Evolutionary conservation across 129 eudicot species (phyloP), one percentile per base, ranked within the genome.

Genomic region (Saussurea involucrata): DNA sequence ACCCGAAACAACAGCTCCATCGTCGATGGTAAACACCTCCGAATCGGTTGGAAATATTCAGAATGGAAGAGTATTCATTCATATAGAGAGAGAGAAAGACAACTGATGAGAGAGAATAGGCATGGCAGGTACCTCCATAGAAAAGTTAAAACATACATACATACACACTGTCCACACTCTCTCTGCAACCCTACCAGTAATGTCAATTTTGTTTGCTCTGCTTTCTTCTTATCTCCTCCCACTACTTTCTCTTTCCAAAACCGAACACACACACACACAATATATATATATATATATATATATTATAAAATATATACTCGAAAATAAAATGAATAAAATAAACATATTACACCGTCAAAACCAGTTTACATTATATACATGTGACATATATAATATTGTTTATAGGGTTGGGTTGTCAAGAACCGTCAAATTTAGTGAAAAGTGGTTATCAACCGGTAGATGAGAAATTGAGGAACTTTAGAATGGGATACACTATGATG

Each of bases 61-160:
- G 63, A 57, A 57, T 22, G 40, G 22, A 34, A 8, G 55, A 58
- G 28, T 55, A 24, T 74, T 49, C 18, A 4, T 66, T 37, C 46
- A 40, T 20, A n/a, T 18, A 75, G 29, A 75, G 71, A 61, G 12
- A 58, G 20, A 32, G 68, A 73, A 22, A 60, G 36, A 33, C 15
- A 24, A n/a, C n/a, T n/a, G n/a, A n/a, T n/a, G 78, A 74, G 77
- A 57, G 78, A 60, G 78, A 31, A 34, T 68, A 74, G 40, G 71
- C 78, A 74, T 74, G 55, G 78, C 71, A 63, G 82, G 65, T 78
- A 70, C 82, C 64, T 58, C 63, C 76, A 61, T 27, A 36, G 5
- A 71, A 71, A 78, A 71, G 82, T 78, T 78, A 61, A 60, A 27
- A 34, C 69, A 53, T 11, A 68, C 68, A 29, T 0, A 8, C 60